Base-by-base conservation (phyloP, 192 early-diverging fungal species). In the Coemansia umbellata region DNA sequence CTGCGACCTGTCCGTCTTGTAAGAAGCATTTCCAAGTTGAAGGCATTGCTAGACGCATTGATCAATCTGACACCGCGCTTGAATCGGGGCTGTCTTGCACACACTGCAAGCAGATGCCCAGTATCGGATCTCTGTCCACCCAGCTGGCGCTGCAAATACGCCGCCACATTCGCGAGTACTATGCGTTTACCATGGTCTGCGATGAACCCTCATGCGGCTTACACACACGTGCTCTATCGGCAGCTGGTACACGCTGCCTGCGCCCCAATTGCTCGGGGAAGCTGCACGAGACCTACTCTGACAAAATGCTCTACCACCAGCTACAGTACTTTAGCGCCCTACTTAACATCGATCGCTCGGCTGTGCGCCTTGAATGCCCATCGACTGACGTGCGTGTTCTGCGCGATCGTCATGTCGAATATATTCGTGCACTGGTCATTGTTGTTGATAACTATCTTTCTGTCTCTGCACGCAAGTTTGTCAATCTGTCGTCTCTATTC, bases 231-330 rank as follows among this genome's bases (percentile, higher is more conserved):
- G 62, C 80, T 42, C 63, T 91, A 33, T 78, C 82, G 11, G 90
- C 94, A 3, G 74, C 82, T 19, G 91, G 86, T 0, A 63, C 80
- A 3, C 70, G 83, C 27, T 97, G 93, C 60, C 56, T 86, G 5
- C 55, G 73, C 8, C 64, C 78, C 0, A 78, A 80, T 15, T 97
- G 93, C 66, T 53, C 61, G 3, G 93, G 93, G 3, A 74, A 39
- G 2, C 78, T 93, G 39, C 28, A 37, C 11, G 52, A 55, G n/a
- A 53, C 90, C 82, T 94, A 87, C 56, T 74, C 85, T 23, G 92
- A 94, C 55, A 78, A 70, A 28, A 54, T 50, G 55, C 74, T 98
- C 5, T 90, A 92, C 65, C 87, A 81, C 21, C 93, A 98, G 76
- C 53, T 98, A 22, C 71, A 79, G 42, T 98, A 89, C 58, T 90